Percentiles rank a stretch among this genome's conserved stretches.
phyloP scores from a whole-genome alignment of 371 early-diverging fungal species.

The Syncephalastrum monosporum region DNA sequence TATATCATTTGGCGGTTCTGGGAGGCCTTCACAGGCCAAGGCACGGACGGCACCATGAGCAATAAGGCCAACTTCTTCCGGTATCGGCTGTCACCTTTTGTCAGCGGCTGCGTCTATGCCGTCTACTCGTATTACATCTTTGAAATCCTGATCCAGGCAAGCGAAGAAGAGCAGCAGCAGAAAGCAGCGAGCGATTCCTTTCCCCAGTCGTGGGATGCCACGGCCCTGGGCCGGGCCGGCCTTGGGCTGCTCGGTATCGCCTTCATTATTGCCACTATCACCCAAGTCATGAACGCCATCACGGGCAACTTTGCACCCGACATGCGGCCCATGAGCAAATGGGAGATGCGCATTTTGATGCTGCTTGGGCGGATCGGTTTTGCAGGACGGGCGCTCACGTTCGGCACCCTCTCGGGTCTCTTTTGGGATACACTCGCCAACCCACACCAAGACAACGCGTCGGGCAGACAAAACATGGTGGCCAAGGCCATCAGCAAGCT shows the following conservation, averaged over 20 bases:
- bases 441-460: no score
- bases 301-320: constrained; percentile 31
- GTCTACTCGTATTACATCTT: constrained; percentile 21
- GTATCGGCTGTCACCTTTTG: constrained; percentile 23
- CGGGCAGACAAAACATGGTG: constrained; percentile 11
- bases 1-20: constrained; percentile 23
- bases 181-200: constrained; percentile 14
- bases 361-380: no score
- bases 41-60: constrained; percentile 16
- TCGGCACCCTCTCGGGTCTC: constrained; percentile 22
- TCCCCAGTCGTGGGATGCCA: constrained; percentile 24
- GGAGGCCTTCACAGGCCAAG: constrained; percentile 27
- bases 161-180: constrained; percentile 10
- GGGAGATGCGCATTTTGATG: no score
- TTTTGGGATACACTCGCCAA: constrained; percentile 7
- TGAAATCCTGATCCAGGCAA: neutral
- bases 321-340: constrained; percentile 14
- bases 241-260: constrained; percentile 22
- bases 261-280: constrained; percentile 27
- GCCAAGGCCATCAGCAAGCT: constrained; percentile 25
- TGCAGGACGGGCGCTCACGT: constrained; percentile 20
- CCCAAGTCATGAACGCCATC: constrained; percentile 23
- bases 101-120: constrained; percentile 24
- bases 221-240: constrained; percentile 16
- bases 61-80: constrained; percentile 25